phyloP scores from a whole-genome alignment of 2,329 filamentous ascomycete species.

The Magnaporthiopsis incrustans region DNA sequence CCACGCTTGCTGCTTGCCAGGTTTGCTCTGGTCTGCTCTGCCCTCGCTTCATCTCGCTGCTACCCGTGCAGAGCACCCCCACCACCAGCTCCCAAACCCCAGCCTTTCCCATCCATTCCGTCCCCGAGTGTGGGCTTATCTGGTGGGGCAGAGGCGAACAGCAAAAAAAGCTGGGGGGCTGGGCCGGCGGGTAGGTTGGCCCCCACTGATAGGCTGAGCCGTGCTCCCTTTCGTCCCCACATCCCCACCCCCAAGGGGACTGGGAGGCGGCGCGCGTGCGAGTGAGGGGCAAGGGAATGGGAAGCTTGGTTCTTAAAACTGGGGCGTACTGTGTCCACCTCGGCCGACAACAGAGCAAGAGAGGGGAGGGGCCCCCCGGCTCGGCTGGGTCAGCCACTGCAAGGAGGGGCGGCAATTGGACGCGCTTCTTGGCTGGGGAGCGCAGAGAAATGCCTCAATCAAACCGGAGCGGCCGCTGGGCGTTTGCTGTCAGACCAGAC shows the following conservation, averaged over 20 bases:
- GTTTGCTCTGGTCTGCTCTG: too few species aligned
- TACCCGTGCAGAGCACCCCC: too few species aligned
- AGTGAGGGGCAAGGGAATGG: conserved; percentile 1
- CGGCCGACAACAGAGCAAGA: background rate
- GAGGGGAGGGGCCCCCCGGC: too few species aligned
- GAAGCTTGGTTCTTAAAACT: background rate
- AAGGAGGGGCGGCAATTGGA: background rate
- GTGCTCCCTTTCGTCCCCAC: too few species aligned
- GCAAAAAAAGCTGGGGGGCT: background rate
- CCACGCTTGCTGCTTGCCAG: too few species aligned
- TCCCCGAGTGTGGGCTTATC: background rate
- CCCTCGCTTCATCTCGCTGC: too few species aligned
- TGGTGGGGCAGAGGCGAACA: background rate
- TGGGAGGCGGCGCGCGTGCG: background rate
- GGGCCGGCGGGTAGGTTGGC: background rate
- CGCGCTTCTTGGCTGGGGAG: background rate
- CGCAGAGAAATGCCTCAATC: background rate
- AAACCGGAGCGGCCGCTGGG: background rate
- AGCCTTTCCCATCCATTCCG: background rate
- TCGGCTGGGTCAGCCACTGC: background rate
- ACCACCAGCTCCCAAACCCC: background rate
- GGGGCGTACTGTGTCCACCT: background rate
- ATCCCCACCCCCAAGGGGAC: background rate
- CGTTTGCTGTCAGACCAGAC: too few species aligned
- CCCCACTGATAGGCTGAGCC: background rate